Percentiles rank a stretch among this genome's conserved stretches.
phyloP scores from a whole-genome alignment of 176 grass and related monocot genomes.

The Canna indica region DNA sequence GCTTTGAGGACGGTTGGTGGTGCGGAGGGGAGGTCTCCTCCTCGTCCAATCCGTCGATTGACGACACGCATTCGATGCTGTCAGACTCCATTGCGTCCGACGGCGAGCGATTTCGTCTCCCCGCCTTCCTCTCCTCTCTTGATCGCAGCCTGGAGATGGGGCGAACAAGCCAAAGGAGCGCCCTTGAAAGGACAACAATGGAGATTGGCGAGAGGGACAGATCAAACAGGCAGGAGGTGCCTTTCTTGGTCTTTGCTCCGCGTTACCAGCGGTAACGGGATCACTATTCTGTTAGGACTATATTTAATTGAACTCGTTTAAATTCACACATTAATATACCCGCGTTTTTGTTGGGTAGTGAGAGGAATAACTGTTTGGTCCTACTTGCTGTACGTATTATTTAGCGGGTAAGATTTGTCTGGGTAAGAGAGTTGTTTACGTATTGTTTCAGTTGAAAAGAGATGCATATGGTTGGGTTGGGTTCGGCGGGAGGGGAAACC shows the following conservation, averaged over 20 bases:
- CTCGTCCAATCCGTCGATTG: slow-evolving; percentile 3
- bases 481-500: not conserved
- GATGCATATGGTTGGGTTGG: not conserved
- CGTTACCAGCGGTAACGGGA: not conserved
- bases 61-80: slow-evolving; percentile 11
- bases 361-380: too few species aligned
- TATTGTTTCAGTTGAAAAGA: not conserved
- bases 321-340: not conserved
- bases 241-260: not conserved
- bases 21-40: not conserved
- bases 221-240: not conserved
- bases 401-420: too few species aligned
- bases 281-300: not conserved
- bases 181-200: not conserved
- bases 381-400: too few species aligned
- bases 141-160: not conserved
- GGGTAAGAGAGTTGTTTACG: too few species aligned
- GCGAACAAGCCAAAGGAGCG: not conserved
- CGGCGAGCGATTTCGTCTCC: not conserved
- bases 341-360: not conserved
- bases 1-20: slow-evolving; percentile 1
- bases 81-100: not conserved
- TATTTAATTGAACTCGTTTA: not conserved
- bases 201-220: not conserved
- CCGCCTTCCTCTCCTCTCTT: not conserved